A percentile compares a stretch with the other conserved stretches of the same genome.
Conservation (phyloP, 2,329 filamentous ascomycete species). For the Diplodia corticola region DNA sequence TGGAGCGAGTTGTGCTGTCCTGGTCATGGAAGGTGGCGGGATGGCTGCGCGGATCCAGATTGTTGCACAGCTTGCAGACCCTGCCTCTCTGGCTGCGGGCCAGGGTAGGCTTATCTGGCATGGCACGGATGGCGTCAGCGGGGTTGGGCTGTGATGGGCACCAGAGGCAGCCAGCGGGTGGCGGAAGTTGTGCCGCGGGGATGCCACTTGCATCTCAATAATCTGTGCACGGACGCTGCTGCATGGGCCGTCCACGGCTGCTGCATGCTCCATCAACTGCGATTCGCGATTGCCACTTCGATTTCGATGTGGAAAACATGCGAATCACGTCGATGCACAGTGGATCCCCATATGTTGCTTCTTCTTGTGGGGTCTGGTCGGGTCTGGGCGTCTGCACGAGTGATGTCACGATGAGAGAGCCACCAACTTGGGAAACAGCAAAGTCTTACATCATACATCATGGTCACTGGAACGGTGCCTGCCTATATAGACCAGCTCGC, state of each 20-base stretch:
- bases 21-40: slow-evolving; percentile 2
- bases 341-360: neutral
- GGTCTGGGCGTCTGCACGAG: neutral
- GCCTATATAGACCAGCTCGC: neutral
- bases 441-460: neutral
- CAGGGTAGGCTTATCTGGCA: neutral
- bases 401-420: neutral
- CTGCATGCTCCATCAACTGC: neutral
- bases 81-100: neutral
- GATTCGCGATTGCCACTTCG: neutral
- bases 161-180: neutral
- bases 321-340: neutral
- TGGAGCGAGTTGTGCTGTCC: neutral
- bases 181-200: neutral
- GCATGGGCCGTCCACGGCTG: no score
- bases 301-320: neutral
- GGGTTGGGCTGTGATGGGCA: neutral
- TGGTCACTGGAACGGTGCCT: neutral
- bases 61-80: slow-evolving; percentile 12
- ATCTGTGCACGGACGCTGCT: neutral
- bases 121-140: neutral
- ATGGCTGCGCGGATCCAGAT: slow-evolving; percentile 8
- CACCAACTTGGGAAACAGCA: neutral
- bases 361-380: neutral
- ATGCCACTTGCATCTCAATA: no score